A percentile compares a stretch with the other conserved stretches of the same genome.
phyloP scores from a whole-genome alignment of 192 early-diverging fungal species.

The Pilaira anomala region DNA sequence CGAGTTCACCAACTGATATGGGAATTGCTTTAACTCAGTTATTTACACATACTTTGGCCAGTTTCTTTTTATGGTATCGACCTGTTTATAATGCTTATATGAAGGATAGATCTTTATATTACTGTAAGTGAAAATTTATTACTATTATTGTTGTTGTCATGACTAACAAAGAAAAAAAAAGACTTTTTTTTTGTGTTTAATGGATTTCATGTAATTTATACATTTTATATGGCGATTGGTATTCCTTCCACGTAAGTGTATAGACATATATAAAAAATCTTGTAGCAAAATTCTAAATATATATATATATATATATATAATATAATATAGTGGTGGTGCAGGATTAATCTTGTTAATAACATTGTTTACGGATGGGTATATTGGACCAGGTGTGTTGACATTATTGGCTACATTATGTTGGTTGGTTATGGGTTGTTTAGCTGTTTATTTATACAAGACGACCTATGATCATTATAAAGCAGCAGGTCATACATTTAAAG shows the following conservation, averaged over 20 bases:
- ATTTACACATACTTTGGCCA: constrained; percentile 71
- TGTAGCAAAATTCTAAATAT: neutral
- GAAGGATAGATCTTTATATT: constrained; percentile 85
- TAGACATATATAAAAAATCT: neutral
- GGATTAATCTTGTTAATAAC: constrained; percentile 79
- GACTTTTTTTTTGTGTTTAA: constrained; percentile 82
- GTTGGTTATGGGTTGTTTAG: constrained; percentile 39
- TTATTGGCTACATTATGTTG: constrained; percentile 52
- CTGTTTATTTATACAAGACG: constrained; percentile 43
- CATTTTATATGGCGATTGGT: constrained; percentile 83
- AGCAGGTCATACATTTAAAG: constrained; percentile 67
- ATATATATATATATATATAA: neutral
- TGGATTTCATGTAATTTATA: constrained; percentile 78
- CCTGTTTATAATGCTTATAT: constrained; percentile 86
- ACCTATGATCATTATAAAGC: constrained; percentile 66
- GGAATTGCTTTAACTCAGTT: constrained; percentile 71
- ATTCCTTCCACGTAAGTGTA: constrained; percentile 68
- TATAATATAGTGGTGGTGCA: constrained; percentile 59
- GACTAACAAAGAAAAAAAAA: too few relatives aligned
- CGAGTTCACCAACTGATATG: constrained; percentile 72
- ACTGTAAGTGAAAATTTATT: constrained; percentile 41
- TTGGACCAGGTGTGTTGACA: constrained; percentile 58
- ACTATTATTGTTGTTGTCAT: neutral
- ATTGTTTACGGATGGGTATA: constrained; percentile 66
- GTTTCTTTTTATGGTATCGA: constrained; percentile 87